These are phyloP conservation scores for Zymoseptoria crescenta DNA, from an alignment of 2,329 filamentous ascomycete species.

Conservation along the genomic window DNA sequence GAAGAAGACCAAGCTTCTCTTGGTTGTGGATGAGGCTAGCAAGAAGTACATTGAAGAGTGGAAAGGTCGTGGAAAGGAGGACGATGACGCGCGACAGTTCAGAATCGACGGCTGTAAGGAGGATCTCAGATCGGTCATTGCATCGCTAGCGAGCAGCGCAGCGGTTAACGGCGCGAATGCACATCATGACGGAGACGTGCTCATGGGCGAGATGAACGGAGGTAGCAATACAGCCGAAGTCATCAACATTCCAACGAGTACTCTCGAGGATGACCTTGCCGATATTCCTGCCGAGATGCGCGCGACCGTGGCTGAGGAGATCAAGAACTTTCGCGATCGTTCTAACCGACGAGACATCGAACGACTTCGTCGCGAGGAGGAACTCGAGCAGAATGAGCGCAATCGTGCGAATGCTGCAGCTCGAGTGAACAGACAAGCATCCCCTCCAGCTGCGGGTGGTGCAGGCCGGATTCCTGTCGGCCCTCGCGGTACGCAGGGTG, in stretches of 20 bases:
- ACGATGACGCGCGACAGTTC: conserved; percentile 54
- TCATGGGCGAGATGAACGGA: conserved; percentile 51
- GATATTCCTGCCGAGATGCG: conserved; percentile 96
- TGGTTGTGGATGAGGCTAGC: conserved; percentile 73
- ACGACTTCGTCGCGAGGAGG: conserved; percentile 78
- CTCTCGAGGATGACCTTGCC: conserved; percentile 75
- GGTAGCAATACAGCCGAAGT: conserved; percentile 59
- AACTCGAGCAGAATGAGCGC: conserved; percentile 80
- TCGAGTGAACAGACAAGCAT: conserved; percentile 60
- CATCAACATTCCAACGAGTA: conserved; percentile 76
- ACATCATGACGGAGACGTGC: conserved; percentile 12
- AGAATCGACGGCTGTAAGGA: conserved; percentile 62
- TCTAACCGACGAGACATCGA: conserved; percentile 85
- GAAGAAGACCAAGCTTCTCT: conserved; percentile 29
- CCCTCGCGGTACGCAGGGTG: conserved; percentile 53
- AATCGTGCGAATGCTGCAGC: conserved; percentile 56
- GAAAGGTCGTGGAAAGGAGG: conserved; percentile 58
- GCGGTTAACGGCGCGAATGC: conserved; percentile 26
- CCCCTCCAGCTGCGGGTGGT: conserved; percentile 56
- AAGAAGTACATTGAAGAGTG: conserved; percentile 79
- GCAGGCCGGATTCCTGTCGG: conserved; percentile 72
- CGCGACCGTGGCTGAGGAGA: conserved; percentile 88
- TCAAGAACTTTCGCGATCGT: conserved; percentile 85
- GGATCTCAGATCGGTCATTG: conserved; percentile 60
- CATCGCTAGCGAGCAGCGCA: conserved; percentile 63